phyloP scores from a whole-genome alignment of 441 rosid species.

The Syzygium malaccense region DNA sequence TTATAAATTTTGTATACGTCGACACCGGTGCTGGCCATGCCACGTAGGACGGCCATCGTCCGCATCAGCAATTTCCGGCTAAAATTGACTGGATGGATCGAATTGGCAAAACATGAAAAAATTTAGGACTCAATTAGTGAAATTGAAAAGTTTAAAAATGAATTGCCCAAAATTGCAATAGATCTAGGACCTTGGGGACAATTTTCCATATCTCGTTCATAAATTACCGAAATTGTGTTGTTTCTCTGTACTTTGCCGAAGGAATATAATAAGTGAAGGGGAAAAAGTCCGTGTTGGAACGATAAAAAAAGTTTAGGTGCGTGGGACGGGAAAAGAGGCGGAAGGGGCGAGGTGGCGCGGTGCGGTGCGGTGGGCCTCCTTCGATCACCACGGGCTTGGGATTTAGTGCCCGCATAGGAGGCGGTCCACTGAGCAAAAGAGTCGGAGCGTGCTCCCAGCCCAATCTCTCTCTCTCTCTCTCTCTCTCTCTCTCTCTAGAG shows the following conservation, averaged over 20 bases:
- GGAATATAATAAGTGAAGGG: background rate
- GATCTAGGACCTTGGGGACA: too few species aligned
- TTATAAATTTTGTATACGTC: too few species aligned
- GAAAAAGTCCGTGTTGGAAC: background rate
- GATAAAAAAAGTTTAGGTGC: background rate
- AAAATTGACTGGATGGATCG: too few species aligned
- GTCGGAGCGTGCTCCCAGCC: background rate
- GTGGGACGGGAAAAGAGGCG: background rate
- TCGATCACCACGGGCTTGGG: background rate
- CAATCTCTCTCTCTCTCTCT: background rate
- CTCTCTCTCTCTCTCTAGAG: background rate
- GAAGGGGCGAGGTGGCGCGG: background rate
- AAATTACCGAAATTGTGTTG: background rate
- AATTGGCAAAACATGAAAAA: too few species aligned
- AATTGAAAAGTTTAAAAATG: too few species aligned
- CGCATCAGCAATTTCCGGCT: too few species aligned
- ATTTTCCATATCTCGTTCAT: background rate
- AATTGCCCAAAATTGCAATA: too few species aligned
- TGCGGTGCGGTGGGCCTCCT: background rate
- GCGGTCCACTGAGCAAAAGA: background rate
- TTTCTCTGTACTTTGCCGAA: background rate
- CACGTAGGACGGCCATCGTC: accelerated
- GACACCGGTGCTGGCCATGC: too few species aligned
- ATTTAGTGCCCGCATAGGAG: background rate
- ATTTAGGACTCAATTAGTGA: too few species aligned